Evolutionary conservation across 2,329 filamentous ascomycete species (phyloP), one percentile per base, ranked within the genome.

Genomic region (Microascus cirrosus): DNA sequence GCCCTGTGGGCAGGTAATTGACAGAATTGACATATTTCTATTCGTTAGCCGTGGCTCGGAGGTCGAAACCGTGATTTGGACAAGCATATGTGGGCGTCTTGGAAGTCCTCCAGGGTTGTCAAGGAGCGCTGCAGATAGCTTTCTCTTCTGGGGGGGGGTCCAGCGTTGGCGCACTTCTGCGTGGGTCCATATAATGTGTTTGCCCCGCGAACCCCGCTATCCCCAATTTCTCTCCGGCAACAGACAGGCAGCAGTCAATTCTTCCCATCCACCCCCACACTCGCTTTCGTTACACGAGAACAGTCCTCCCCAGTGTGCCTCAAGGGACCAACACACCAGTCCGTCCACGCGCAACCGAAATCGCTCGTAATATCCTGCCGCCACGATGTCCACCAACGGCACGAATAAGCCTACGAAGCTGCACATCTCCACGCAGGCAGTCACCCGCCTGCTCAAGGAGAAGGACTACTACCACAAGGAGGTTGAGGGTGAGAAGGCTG

Each of bases 401-500:
- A 15, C 13, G 12, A 52, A 50, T 10, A 51, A 39, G 35, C 88
- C 89, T 52, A 85, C 86, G 1, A 81, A 85, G 64, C 83, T 96
- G 69, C 73, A 83, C 65, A 94, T 96, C 68, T 85, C 87, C 52
- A 94, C 89, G 25, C 83, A 86, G 61, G 84, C 90, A 22, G 83
- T 97, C 63, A 78, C 82, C 65, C 90, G 94, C 60, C 82, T 97
- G 54, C 83, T 96, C 63, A 96, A 95, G 73, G 94, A 99, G 72
- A 90, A 96, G 71, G 77, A 81, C 45, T 93, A 86, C 65, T 97
- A 99, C 75, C 87, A 92, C 77, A 87, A 87, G 68, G 94, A 99
- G 71, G 81, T 95, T 62, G 75, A 78, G 52, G 83, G 87, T 64
- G 70, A 82, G 35, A 70, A 76, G 50, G 70, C 67, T n/a, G 74